These are phyloP conservation scores for Ceriops tagal DNA, from an alignment of 345 rosid genomes.

Conservation along the genomic window DNA sequence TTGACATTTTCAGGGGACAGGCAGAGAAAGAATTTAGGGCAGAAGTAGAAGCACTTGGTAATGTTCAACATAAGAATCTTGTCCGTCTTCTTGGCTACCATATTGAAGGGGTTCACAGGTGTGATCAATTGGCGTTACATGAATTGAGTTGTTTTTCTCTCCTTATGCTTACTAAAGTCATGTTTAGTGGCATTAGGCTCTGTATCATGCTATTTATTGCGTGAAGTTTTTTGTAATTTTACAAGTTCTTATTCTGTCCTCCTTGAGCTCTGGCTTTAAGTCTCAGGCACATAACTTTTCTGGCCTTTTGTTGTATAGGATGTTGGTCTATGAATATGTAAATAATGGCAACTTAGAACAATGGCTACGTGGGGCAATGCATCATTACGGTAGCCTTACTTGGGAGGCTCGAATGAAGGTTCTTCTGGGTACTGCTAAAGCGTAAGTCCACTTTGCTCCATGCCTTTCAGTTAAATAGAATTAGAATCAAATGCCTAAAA, in stretches of 20 bases:
- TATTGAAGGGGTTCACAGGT: slow-evolving; percentile 93
- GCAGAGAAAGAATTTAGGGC: slow-evolving; percentile 96
- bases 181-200: neutral
- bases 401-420: slow-evolving; percentile 91
- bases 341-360: slow-evolving; percentile 85
- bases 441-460: slow-evolving; percentile 51
- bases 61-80: slow-evolving; percentile 92
- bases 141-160: neutral
- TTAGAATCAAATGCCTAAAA: too few relatives aligned
- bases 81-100: slow-evolving; percentile 91
- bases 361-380: slow-evolving; percentile 76
- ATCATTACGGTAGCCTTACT: slow-evolving; percentile 54
- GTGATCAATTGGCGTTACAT: slow-evolving; percentile 16
- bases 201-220: neutral
- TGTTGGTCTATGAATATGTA: slow-evolving; percentile 84
- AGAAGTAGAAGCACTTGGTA: slow-evolving; percentile 98
- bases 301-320: slow-evolving; percentile 38
- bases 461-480: too few relatives aligned
- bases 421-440: slow-evolving; percentile 71
- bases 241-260: neutral
- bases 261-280: slow-evolving; percentile 4
- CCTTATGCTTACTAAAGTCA: neutral
- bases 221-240: neutral
- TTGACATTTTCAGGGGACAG: slow-evolving; percentile 69
- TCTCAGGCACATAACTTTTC: neutral